Evolutionary conservation across 192 early-diverging fungal genomes (phyloP).

Genomic region (Dissophora ornata): DNA sequence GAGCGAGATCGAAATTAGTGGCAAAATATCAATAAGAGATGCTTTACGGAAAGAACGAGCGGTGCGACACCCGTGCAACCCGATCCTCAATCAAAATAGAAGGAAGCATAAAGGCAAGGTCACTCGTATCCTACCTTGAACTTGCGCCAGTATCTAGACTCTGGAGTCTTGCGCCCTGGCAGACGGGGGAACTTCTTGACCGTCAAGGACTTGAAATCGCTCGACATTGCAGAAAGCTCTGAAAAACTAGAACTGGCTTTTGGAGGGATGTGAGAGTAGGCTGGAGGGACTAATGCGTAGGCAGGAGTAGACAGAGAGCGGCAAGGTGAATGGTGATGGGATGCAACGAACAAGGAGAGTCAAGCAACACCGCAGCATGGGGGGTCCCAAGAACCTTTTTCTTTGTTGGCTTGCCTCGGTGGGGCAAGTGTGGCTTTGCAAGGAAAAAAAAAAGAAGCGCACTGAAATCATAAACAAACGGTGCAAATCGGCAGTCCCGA

Average conservation of each 20-base stretch:
- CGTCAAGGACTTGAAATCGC: conserved; percentile 69
- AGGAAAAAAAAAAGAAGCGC: conserved; percentile 14
- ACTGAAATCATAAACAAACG: conserved; percentile 7
- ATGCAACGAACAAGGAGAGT: neutral
- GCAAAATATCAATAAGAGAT: too few relatives aligned
- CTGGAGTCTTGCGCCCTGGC: conserved; percentile 66
- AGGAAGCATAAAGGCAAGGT: too few relatives aligned
- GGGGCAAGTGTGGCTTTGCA: conserved; percentile 7
- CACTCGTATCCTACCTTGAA: conserved; percentile 71
- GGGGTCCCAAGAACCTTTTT: neutral
- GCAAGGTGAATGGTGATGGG: too few relatives aligned
- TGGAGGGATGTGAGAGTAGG: neutral
- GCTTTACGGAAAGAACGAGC: too few relatives aligned
- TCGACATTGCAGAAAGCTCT: conserved; percentile 35
- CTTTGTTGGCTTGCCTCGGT: neutral
- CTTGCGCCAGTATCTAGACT: conserved; percentile 80
- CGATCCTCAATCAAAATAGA: too few relatives aligned
- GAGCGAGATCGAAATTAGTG: too few relatives aligned
- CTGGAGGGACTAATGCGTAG: neutral
- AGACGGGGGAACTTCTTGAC: conserved; percentile 65
- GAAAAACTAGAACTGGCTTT: neutral
- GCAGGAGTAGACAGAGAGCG: too few relatives aligned
- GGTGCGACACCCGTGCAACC: too few relatives aligned
- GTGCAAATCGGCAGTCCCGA: conserved; percentile 1
- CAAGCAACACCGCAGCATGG: conserved; percentile 1